A percentile compares a stretch with the other conserved stretches of the same genome.
These are phyloP conservation scores for Endocalyx cinctus DNA, from an alignment of 2,329 filamentous ascomycete species.

Conservation along the genomic window DNA sequence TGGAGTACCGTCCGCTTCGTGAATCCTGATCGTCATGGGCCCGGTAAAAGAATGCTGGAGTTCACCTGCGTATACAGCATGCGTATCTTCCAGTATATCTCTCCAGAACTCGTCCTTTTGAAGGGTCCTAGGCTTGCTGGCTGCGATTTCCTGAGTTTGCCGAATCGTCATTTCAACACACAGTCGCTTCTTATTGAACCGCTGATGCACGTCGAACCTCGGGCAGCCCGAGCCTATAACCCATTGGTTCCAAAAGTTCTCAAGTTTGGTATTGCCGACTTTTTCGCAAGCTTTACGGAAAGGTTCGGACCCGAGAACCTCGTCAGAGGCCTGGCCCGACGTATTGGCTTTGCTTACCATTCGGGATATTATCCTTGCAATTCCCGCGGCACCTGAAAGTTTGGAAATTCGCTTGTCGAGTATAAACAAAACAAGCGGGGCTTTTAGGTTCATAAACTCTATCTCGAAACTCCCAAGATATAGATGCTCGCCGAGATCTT, in stretches of 20 bases:
- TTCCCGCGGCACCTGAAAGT: conserved; percentile 75
- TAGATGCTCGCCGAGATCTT: conserved; percentile 71
- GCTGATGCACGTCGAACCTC: conserved; percentile 76
- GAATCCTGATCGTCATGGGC: conserved; percentile 95
- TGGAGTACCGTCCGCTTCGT: conserved; percentile 95
- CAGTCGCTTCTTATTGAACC: conserved; percentile 96
- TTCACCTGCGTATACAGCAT: conserved; percentile 63
- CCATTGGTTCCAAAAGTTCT: conserved; percentile 93
- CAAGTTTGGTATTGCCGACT: conserved; percentile 78
- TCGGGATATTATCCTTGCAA: conserved; percentile 79
- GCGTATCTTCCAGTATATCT: conserved; percentile 74
- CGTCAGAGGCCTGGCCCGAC: conserved; percentile 55
- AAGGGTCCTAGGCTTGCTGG: conserved; percentile 46
- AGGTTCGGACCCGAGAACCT: conserved; percentile 67
- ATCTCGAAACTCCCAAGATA: conserved; percentile 79
- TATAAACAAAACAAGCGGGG: conserved; percentile 86
- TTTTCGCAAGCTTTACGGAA: conserved; percentile 87
- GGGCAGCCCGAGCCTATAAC: conserved; percentile 85
- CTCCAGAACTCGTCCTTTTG: conserved; percentile 75
- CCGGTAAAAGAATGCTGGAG: conserved; percentile 83
- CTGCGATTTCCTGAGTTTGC: conserved; percentile 59
- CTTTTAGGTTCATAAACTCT: conserved; percentile 88
- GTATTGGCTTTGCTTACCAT: conserved; percentile 82
- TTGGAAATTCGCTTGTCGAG: conserved; percentile 89
- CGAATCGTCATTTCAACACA: conserved; percentile 88